Evolutionary conservation across 257 asterid species (phyloP).

Genomic region (Solanum piurae): DNA sequence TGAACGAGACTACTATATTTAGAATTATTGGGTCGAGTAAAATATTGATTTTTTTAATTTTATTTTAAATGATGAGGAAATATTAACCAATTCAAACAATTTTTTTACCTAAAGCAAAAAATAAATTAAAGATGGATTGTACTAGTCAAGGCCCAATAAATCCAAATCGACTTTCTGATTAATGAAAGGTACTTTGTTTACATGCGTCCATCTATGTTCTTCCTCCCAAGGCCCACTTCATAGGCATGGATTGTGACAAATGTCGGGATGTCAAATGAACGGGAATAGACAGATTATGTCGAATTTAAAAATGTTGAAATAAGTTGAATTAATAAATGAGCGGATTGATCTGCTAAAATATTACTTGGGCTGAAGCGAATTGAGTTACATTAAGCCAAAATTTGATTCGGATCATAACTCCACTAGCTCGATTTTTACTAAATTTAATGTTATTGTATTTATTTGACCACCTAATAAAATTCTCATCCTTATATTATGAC

Average conservation of each 20-base stretch:
- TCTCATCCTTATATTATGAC: not conserved
- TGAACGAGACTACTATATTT: too few relatives aligned
- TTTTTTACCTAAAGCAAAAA: not conserved
- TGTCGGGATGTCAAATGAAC: not conserved
- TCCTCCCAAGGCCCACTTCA: not conserved
- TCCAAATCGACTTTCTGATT: not conserved
- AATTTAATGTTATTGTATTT: too few relatives aligned
- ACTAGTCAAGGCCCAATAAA: not conserved
- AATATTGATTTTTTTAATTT: fast-evolving
- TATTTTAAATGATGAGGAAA: too few relatives aligned
- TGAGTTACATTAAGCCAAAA: too few relatives aligned
- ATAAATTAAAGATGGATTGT: not conserved
- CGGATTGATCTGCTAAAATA: too few relatives aligned
- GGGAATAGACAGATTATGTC: not conserved
- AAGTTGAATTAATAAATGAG: too few relatives aligned
- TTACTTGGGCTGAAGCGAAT: not conserved
- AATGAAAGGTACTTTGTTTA: not conserved
- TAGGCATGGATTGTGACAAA: not conserved
- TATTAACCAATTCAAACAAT: not conserved
- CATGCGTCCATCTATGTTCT: not conserved
- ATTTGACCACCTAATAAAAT: not conserved
- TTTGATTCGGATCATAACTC: not conserved
- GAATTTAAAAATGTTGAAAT: too few relatives aligned
- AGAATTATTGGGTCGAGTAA: too few relatives aligned
- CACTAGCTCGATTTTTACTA: not conserved